phyloP scores from a whole-genome alignment of 345 rosid species.

The Eucalyptus polyanthemos region DNA sequence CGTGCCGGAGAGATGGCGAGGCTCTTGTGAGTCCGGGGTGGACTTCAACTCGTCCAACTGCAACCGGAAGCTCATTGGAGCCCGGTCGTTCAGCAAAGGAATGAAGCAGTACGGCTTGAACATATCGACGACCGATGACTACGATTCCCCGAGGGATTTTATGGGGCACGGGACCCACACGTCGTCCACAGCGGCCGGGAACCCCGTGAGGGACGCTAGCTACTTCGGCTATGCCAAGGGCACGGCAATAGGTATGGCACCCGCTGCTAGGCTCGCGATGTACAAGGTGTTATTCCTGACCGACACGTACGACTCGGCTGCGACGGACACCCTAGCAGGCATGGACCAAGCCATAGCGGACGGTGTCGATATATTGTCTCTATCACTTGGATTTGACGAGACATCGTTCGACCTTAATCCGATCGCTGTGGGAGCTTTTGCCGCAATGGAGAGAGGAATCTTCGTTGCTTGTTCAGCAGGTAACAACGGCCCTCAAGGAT shows the following conservation, averaged over 20 bases:
- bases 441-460: constrained; percentile 33
- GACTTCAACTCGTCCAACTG: constrained; percentile 30
- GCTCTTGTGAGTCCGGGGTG: constrained; percentile 20
- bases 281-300: constrained; percentile 24
- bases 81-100: constrained; percentile 33
- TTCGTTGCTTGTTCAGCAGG: constrained; percentile 40
- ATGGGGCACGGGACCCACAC: constrained; percentile 40
- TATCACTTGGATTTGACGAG: constrained; percentile 16
- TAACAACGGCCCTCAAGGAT: constrained; percentile 20
- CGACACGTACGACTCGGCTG: constrained; percentile 3
- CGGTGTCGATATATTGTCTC: constrained; percentile 30
- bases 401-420: constrained; percentile 21
- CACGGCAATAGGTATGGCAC: constrained; percentile 28
- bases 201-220: constrained; percentile 5
- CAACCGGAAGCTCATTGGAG: constrained; percentile 35
- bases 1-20: constrained; percentile 27
- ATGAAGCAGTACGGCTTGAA: constrained; percentile 11
- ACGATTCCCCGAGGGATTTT: constrained; percentile 40
- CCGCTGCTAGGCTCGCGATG: constrained; percentile 41
- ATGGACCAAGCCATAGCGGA: constrained; percentile 47
- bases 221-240: constrained; percentile 46
- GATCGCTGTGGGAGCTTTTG: constrained; percentile 43
- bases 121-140: constrained; percentile 17
- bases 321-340: constrained; percentile 29
- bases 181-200: constrained; percentile 36